These are phyloP conservation scores for Collariella sp. DNA, from an alignment of 495 filamentous ascomycete genomes.

Conservation along the genomic window DNA sequence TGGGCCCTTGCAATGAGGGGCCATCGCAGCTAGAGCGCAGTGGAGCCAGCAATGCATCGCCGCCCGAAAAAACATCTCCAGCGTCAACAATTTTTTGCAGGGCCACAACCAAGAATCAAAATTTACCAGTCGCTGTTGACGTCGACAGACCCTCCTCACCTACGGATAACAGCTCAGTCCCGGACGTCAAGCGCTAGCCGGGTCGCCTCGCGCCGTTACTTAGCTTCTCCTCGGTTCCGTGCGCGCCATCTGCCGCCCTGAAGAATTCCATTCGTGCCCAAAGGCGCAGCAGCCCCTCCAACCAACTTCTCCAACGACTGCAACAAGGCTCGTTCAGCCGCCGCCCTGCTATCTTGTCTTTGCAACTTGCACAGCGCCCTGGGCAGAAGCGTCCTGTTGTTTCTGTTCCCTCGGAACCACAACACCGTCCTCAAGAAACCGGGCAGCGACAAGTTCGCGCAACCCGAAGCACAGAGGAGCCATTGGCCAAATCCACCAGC, in stretches of 20 bases:
- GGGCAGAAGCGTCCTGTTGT: slow-evolving; percentile 4
- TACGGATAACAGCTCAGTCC: background rate
- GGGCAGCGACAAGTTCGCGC: background rate
- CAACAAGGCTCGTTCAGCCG: slow-evolving; percentile 2
- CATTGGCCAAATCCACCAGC: slow-evolving; percentile 11
- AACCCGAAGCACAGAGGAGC: background rate
- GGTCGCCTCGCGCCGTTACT: slow-evolving; percentile 2
- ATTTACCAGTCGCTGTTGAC: slow-evolving; percentile 10
- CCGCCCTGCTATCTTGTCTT: slow-evolving; percentile 14
- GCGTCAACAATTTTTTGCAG: slow-evolving; percentile 8
- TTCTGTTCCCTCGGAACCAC: background rate
- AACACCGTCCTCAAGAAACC: slow-evolving; percentile 3
- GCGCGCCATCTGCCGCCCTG: slow-evolving; percentile 15
- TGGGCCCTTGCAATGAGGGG: slow-evolving; percentile 1
- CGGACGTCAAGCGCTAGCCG: background rate
- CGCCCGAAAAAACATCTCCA: slow-evolving; percentile 22
- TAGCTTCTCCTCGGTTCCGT: slow-evolving; percentile 6
- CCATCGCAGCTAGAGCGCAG: slow-evolving; percentile 12
- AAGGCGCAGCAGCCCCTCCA: slow-evolving; percentile 16
- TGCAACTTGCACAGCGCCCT: too few relatives aligned
- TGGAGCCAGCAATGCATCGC: slow-evolving; percentile 17
- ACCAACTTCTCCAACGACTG: slow-evolving; percentile 15
- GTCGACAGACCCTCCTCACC: background rate
- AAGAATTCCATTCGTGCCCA: slow-evolving; percentile 25
- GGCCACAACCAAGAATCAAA: slow-evolving; percentile 7